These are phyloP conservation scores for Castanopsis chinensis DNA, from an alignment of 306 rosid species.

Conservation along the genomic window DNA sequence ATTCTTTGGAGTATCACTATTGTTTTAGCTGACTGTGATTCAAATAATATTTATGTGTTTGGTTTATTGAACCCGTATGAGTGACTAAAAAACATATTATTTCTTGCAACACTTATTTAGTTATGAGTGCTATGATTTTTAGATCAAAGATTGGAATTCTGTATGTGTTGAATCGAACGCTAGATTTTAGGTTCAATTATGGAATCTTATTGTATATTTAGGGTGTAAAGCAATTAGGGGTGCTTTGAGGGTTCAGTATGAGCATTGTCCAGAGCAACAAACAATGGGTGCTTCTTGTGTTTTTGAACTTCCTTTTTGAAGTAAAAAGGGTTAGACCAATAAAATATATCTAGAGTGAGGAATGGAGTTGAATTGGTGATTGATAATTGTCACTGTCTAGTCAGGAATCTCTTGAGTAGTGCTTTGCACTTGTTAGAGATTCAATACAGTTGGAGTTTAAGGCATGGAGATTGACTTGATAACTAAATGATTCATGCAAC, in stretches of 20 bases:
- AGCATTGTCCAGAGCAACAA: too few species aligned
- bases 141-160: not conserved
- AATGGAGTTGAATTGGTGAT: not conserved
- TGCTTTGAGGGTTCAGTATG: too few species aligned
- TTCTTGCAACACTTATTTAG: too few species aligned
- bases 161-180: not conserved
- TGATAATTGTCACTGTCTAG: not conserved
- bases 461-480: not conserved
- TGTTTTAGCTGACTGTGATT: too few species aligned
- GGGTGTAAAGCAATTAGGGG: too few species aligned
- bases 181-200: not conserved
- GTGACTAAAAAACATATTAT: too few species aligned
- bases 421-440: not conserved
- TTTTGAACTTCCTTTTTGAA: not conserved
- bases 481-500: not conserved
- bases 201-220: not conserved
- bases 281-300: too few species aligned
- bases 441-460: not conserved
- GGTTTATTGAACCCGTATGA: too few species aligned
- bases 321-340: not conserved
- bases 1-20: not conserved
- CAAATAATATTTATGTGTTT: too few species aligned
- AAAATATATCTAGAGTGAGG: not conserved
- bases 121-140: not conserved
- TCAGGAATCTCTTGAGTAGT: not conserved